phyloP scores from a whole-genome alignment of 2,329 filamentous ascomycete genomes.

The Apiospora kogelbergensis region DNA sequence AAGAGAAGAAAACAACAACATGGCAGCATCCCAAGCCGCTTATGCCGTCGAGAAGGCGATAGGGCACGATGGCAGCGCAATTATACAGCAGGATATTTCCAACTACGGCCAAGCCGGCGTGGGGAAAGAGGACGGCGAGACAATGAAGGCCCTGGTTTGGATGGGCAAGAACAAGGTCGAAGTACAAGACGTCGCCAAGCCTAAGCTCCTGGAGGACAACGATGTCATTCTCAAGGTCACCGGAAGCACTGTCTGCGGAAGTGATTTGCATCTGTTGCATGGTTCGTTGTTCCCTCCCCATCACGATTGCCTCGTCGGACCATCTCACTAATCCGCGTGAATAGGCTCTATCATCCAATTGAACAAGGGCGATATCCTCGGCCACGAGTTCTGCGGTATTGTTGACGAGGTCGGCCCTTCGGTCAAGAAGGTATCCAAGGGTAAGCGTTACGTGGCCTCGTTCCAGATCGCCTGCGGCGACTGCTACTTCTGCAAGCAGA shows the following conservation, averaged over 20 bases:
- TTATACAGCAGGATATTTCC: constrained; percentile 67
- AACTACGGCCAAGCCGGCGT: constrained; percentile 54
- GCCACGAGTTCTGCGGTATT: constrained; percentile 60
- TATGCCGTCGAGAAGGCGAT: constrained; percentile 64
- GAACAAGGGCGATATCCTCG: constrained; percentile 65
- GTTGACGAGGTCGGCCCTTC: constrained; percentile 55
- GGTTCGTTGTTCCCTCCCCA: constrained; percentile 28
- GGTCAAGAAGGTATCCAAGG: constrained; percentile 54
- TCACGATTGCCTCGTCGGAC: background rate
- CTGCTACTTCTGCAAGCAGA: constrained; percentile 78
- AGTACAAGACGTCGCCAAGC: constrained; percentile 66
- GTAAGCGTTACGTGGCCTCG: constrained; percentile 75
- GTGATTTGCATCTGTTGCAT: constrained; percentile 58
- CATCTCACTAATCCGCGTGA: background rate
- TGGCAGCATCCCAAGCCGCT: constrained; percentile 65
- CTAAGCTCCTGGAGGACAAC: constrained; percentile 67
- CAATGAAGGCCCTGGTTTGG: constrained; percentile 82
- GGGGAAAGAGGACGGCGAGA: constrained; percentile 42
- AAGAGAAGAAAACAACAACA: constrained; percentile 30
- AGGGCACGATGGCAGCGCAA: constrained; percentile 65
- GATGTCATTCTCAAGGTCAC: constrained; percentile 83
- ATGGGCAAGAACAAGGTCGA: constrained; percentile 78
- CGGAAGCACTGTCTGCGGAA: constrained; percentile 58
- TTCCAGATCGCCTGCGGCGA: constrained; percentile 78
- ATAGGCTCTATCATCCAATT: constrained; percentile 54